Base-by-base conservation (phyloP, 2,329 filamentous ascomycete genomes). In the Fusarium buxicola region DNA sequence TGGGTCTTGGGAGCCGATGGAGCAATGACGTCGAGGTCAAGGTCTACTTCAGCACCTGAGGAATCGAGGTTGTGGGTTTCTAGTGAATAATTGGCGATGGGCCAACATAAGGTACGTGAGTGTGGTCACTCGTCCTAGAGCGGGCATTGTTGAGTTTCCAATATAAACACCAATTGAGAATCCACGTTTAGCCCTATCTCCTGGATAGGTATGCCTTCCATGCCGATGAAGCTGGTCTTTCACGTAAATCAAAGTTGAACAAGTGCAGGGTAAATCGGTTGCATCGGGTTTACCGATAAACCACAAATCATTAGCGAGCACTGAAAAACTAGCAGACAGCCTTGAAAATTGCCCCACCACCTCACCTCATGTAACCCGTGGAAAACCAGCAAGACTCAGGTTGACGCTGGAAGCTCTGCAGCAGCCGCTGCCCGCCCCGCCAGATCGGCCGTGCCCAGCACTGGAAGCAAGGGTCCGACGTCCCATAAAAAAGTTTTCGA, bases 21-120 rank as follows among this genome's bases (percentile, higher is more conserved):
- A 89, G 87, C 64, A 96, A 97, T 73, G 91, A 96, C 74, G 84
- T 93, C 32, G 82, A 86, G 59, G 78, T 96, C 36, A 88, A 89
- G 72, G 75, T 92, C 6, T 89, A 80, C 53, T 81, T 86, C 43
- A 74, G 75, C 21, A 69, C 80, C 40, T 80, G 57, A 70, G 32
- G 21, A 21, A 15, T 6, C 16, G 24, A 21, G 11, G 15, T 10
- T n/a, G 15, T 18, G 32, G 9, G 12, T 47, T n/a, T 21, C 10
- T 28, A 11, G 16, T 6, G 24, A 45, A 12, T 13, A 16, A 34
- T 8, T 12, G 31, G 13, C 13, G 13, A 4, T 34, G 13, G 13
- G 10, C 28, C 28, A 7, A 9, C 28, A 31, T 13, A 30, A 30
- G n/a, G n/a, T n/a, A 21, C 21, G 21, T 6, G 21, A 21, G 21